Percentiles rank a stretch among this genome's conserved stretches.
These are phyloP conservation scores for Fonsecaea nubica DNA, from an alignment of 2,329 filamentous ascomycete genomes.

Conservation along the genomic window DNA sequence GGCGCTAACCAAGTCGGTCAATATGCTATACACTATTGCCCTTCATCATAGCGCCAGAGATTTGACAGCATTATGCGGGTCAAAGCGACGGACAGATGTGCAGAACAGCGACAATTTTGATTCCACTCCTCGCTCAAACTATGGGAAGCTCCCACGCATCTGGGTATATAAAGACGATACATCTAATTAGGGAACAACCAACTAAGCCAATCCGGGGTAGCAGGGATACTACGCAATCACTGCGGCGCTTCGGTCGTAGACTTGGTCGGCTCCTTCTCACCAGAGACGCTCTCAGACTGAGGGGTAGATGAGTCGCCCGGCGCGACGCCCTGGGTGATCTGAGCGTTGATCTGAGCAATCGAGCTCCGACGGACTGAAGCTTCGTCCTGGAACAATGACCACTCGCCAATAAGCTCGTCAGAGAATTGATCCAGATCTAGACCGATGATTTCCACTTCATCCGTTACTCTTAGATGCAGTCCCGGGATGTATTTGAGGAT, in stretches of 20 bases:
- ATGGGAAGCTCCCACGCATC: background rate
- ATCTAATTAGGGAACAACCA: background rate
- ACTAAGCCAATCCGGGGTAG: background rate
- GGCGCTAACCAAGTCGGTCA: background rate
- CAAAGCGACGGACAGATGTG: too few species aligned
- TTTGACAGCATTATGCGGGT: too few species aligned
- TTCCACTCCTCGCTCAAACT: background rate
- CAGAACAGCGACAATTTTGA: background rate
- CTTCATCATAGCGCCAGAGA: too few species aligned
- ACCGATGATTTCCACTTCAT: conserved; percentile 63
- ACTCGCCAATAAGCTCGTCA: conserved; percentile 64
- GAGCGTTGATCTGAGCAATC: conserved; percentile 25
- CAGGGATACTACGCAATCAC: background rate
- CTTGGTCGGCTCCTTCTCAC: conserved; percentile 27
- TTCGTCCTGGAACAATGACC: conserved; percentile 43
- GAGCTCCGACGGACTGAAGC: conserved; percentile 18
- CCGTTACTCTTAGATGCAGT: conserved; percentile 61
- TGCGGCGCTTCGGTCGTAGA: conserved; percentile 1
- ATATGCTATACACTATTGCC: background rate
- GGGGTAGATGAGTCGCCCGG: conserved; percentile 19
- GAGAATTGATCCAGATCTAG: conserved; percentile 63
- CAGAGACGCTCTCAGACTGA: conserved; percentile 14
- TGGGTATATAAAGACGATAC: conserved; percentile 1
- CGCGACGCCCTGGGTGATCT: conserved; percentile 29
- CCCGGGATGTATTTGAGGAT: conserved; percentile 58